Evolutionary conservation across 805 yeast species (phyloP).

Genomic region (Blastobotrys mokoenaii): DNA sequence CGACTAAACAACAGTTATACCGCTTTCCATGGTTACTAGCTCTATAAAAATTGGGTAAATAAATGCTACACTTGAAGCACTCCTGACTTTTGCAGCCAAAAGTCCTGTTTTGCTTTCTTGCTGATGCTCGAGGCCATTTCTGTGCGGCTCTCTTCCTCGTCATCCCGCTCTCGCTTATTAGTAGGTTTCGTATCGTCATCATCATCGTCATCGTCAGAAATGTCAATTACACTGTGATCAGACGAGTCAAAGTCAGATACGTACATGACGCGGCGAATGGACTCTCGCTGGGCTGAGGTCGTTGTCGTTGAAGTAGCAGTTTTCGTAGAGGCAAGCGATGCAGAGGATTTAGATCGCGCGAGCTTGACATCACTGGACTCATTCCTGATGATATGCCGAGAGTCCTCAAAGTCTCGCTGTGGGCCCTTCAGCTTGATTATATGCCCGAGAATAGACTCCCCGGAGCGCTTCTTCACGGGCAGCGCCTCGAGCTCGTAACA

Average conservation of each 20-base stretch:
- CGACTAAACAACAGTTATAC: no score
- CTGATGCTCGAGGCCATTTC: neutral
- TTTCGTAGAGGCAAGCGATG: neutral
- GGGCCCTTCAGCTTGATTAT: slow-evolving; percentile 69
- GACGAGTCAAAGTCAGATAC: neutral
- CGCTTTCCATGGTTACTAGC: no score
- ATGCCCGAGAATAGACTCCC: slow-evolving; percentile 70
- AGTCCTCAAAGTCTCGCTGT: slow-evolving; percentile 42
- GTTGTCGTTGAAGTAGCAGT: neutral
- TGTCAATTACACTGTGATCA: neutral
- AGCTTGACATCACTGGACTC: slow-evolving; percentile 1
- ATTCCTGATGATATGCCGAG: slow-evolving; percentile 4
- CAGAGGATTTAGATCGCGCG: neutral
- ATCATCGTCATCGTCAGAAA: neutral
- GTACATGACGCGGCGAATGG: neutral
- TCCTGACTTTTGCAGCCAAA: neutral
- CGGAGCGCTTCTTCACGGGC: slow-evolving; percentile 56
- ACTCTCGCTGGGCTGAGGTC: neutral
- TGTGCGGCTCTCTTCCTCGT: neutral
- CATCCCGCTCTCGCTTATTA: neutral
- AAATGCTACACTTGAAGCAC: neutral
- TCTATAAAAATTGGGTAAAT: no score
- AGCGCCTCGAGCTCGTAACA: slow-evolving; percentile 67
- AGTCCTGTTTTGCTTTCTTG: neutral
- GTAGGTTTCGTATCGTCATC: neutral